A percentile compares a stretch with the other conserved stretches of the same genome.
Conservation (phyloP, 129 eudicot genomes). For the Erigeron canadensis region DNA sequence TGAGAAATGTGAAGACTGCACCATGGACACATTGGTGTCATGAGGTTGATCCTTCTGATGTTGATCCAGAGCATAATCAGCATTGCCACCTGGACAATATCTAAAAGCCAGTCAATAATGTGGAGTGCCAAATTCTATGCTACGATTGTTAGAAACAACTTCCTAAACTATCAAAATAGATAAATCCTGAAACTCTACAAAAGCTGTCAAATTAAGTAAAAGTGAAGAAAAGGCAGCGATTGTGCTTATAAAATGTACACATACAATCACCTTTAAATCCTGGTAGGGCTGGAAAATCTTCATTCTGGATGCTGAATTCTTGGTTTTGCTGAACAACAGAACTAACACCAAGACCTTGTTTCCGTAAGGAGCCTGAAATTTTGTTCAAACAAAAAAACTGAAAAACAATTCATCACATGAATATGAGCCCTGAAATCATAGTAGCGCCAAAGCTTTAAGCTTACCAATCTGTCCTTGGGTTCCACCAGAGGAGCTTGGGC, state of each 20-base stretch:
- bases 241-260: neutral
- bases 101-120: constrained; percentile 21
- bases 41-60: constrained; percentile 93
- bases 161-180: neutral
- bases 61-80: constrained; percentile 76
- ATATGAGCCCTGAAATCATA: neutral
- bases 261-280: constrained; percentile 70
- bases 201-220: no score
- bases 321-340: constrained; percentile 94
- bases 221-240: neutral
- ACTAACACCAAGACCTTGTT: constrained; percentile 86
- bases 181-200: neutral
- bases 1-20: constrained; percentile 86
- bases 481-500: constrained; percentile 94
- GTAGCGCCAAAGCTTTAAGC: neutral
- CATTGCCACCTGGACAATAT: constrained; percentile 71
- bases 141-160: no score
- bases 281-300: constrained; percentile 98
- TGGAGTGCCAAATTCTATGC: neutral
- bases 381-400: neutral
- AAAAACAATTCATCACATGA: no score
- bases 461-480: constrained; percentile 92
- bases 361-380: constrained; percentile 77
- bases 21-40: constrained; percentile 63
- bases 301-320: constrained; percentile 97